Percentiles rank a stretch among this genome's conserved stretches.
These are phyloP conservation scores for Heliamphora exappendiculata DNA, from an alignment of 148 eudicot species.

Conservation along the genomic window DNA sequence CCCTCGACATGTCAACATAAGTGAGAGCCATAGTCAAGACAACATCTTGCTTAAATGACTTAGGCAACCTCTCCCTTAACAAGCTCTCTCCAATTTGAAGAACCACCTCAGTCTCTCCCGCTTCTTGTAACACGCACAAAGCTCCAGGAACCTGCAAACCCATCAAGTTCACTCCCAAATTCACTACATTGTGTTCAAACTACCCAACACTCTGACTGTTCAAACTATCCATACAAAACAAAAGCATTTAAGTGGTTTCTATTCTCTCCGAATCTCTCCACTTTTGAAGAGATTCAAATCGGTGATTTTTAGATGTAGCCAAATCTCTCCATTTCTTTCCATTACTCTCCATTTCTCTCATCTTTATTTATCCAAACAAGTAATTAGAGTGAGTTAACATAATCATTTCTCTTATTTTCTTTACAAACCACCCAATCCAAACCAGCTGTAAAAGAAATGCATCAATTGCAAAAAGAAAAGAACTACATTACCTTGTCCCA, in stretches of 20 bases:
- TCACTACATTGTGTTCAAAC: background rate
- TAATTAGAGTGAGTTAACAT: no score
- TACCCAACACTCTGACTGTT: background rate
- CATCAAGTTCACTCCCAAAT: conserved; percentile 8
- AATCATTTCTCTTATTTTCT: no score
- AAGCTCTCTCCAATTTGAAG: conserved; percentile 77
- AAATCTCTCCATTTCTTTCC: no score
- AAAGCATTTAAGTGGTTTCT: no score
- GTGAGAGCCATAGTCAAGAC: conserved; percentile 87
- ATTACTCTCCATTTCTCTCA: no score
- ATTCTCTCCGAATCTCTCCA: no score
- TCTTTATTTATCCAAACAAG: no score
- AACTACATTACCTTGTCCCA: conserved; percentile 57
- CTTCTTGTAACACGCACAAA: conserved; percentile 84
- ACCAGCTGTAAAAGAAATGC: background rate
- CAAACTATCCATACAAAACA: no score
- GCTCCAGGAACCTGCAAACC: conserved; percentile 88
- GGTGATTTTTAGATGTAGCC: no score
- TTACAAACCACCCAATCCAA: background rate
- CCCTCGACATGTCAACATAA: conserved; percentile 88
- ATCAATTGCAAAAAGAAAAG: background rate
- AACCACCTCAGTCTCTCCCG: conserved; percentile 81
- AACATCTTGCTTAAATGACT: conserved; percentile 90
- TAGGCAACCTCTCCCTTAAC: conserved; percentile 79
- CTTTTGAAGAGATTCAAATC: no score